Conservation (phyloP, 805 yeast species). For the Ascoidea asiatica region DNA sequence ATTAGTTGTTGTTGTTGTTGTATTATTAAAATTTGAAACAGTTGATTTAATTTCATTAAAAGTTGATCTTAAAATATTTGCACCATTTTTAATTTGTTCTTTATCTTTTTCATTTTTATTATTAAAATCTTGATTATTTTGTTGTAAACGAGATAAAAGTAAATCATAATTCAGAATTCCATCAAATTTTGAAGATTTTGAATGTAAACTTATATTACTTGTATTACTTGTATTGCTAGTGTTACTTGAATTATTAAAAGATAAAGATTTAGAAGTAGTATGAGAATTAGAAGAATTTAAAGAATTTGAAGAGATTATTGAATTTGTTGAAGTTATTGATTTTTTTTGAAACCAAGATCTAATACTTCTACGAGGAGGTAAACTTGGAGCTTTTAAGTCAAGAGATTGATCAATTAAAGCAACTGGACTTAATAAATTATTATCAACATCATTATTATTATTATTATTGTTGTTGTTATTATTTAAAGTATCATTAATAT, state of each 20-base stretch:
- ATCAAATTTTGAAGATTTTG: background rate
- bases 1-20: slow-evolving; percentile 6
- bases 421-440: background rate
- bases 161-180: slow-evolving; percentile 31
- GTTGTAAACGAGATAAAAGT: slow-evolving; percentile 44
- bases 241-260: background rate
- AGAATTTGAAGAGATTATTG: background rate
- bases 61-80: slow-evolving; percentile 25
- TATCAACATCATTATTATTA: background rate
- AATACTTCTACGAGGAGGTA: background rate
- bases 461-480: no score
- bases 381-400: background rate
- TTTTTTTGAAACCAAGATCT: background rate
- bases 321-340: background rate
- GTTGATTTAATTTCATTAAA: slow-evolving; percentile 13
- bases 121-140: slow-evolving; percentile 36
- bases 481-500: background rate
- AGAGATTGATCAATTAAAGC: background rate
- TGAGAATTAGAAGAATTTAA: background rate
- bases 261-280: background rate
- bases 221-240: background rate
- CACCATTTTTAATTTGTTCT: slow-evolving; percentile 35
- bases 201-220: background rate
- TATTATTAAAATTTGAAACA: slow-evolving; percentile 8
- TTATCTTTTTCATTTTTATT: slow-evolving; percentile 36